Evolutionary conservation across 2,329 filamentous ascomycete species (phyloP), one percentile per base, ranked within the genome.

Genomic region (Fusarium anguioides): DNA sequence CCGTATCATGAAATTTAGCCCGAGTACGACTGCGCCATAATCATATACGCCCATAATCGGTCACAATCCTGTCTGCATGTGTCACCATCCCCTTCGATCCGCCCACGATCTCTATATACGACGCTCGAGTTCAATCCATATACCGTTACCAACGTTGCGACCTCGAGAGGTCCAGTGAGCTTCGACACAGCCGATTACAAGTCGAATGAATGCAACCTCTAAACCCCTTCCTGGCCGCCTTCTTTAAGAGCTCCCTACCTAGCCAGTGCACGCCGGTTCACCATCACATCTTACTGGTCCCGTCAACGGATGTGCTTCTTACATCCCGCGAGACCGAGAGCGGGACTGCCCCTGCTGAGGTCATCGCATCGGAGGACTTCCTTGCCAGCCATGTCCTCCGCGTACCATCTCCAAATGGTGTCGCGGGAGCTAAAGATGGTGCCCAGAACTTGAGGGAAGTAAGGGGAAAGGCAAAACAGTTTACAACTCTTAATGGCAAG

Each of bases 201-300:
- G 75, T 72, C 77, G 78, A 79, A 76, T 80, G 79, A 81, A 97
- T 97, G 94, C 94, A 94, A 90, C 93, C 96, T 84, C 87, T 98
- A 89, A 99, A 99, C 83, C 96, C 96, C 80, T 98, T 97, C 83
- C 87, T 99, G 81, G 91, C 92, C 85, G 94, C 95, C 86, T 98
- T 99, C 89, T 97, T 97, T 87, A 94, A 93, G 84, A 98, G 94
- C 87, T 89, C 93, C 79, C 87, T 97, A 77, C 91, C 92, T 73
- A 85, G 91, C 75, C 95, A 98, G 89, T 98, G 96, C 85, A 88
- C 90, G 67, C 94, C 96, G 54, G 87, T 94, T 69, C 91, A 96
- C 80, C 93, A 97, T 79, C 93, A 98, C 84, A 89, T 99, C 74
- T 87, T 99, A 56, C 90, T 99, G 49, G 95, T 98, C 35, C 96